Conservation (phyloP, 768 basidiomycete genomes). For the Macrolepiota dolichaula region DNA sequence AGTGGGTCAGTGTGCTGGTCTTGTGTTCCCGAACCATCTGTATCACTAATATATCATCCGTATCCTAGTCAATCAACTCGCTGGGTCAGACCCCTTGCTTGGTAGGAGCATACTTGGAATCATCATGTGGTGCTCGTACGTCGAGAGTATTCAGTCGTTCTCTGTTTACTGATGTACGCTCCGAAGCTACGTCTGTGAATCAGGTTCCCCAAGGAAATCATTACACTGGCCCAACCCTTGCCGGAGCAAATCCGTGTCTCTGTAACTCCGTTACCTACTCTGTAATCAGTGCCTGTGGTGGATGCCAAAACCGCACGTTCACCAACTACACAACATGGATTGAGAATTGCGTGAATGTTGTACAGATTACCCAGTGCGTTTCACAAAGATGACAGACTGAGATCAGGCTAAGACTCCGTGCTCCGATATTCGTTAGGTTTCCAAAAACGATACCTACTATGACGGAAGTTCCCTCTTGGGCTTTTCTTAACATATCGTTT, state of each 20-base stretch:
- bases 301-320: slow-evolving; percentile 49
- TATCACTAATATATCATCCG: not conserved
- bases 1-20: slow-evolving; percentile 30
- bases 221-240: slow-evolving; percentile 39
- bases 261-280: slow-evolving; percentile 62
- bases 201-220: slow-evolving; percentile 33
- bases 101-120: slow-evolving; percentile 46
- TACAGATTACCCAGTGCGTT: slow-evolving; percentile 16
- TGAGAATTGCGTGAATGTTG: slow-evolving; percentile 30
- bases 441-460: slow-evolving; percentile 37
- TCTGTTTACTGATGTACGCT: not conserved
- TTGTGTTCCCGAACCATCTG: not conserved
- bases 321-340: slow-evolving; percentile 36
- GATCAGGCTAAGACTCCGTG: not conserved
- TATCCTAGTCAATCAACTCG: slow-evolving; percentile 35
- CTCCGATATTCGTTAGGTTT: slow-evolving; percentile 31
- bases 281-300: slow-evolving; percentile 54
- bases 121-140: slow-evolving; percentile 28
- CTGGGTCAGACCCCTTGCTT: slow-evolving; percentile 45
- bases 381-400: not conserved
- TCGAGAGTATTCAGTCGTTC: not conserved
- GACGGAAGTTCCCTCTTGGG: slow-evolving; percentile 53
- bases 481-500: slow-evolving; percentile 47
- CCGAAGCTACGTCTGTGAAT: slow-evolving; percentile 34
- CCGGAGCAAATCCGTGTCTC: slow-evolving; percentile 36